Conservation (phyloP, 1,284 basidiomycete species). For the Apiotrichum montevideense region DNA sequence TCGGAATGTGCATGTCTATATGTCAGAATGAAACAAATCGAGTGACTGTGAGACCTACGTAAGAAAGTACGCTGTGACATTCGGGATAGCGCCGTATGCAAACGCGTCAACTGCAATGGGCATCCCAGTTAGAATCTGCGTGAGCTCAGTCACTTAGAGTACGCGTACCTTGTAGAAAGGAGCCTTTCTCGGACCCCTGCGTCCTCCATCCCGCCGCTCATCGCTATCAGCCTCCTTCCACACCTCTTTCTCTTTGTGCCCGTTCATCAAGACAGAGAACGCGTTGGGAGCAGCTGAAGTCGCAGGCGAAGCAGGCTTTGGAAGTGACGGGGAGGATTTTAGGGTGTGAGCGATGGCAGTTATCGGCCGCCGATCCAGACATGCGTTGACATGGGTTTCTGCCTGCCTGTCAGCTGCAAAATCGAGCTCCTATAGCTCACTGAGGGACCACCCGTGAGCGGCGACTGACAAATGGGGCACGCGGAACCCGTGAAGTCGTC, state of each 20-base stretch:
- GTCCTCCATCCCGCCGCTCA: slow-evolving; percentile 41
- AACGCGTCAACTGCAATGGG: slow-evolving; percentile 95
- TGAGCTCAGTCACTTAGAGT: not conserved
- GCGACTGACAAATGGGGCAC: too few species aligned
- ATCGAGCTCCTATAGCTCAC: too few species aligned
- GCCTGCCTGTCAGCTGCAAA: slow-evolving; percentile 20
- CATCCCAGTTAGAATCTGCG: slow-evolving; percentile 78
- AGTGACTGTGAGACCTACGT: slow-evolving; percentile 53
- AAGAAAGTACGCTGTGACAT: slow-evolving; percentile 79
- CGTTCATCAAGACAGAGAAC: slow-evolving; percentile 77
- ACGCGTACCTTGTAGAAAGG: slow-evolving; percentile 79
- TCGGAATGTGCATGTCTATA: slow-evolving; percentile 85
- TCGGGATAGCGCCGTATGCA: slow-evolving; percentile 82
- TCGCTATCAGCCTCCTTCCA: slow-evolving; percentile 68
- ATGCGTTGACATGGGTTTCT: slow-evolving; percentile 43
- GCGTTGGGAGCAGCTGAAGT: slow-evolving; percentile 47
- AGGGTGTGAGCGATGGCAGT: slow-evolving; percentile 7
- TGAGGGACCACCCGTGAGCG: not conserved
- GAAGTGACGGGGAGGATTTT: not conserved
- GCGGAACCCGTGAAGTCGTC: too few species aligned
- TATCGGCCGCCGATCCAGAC: slow-evolving; percentile 27
- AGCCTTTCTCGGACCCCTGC: slow-evolving; percentile 59
- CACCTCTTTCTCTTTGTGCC: slow-evolving; percentile 66
- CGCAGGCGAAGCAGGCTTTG: not conserved
- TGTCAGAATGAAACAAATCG: too few species aligned